phyloP scores from a whole-genome alignment of 1,139 yeast genomes.

The Kluyveromyces marxianus region DNA sequence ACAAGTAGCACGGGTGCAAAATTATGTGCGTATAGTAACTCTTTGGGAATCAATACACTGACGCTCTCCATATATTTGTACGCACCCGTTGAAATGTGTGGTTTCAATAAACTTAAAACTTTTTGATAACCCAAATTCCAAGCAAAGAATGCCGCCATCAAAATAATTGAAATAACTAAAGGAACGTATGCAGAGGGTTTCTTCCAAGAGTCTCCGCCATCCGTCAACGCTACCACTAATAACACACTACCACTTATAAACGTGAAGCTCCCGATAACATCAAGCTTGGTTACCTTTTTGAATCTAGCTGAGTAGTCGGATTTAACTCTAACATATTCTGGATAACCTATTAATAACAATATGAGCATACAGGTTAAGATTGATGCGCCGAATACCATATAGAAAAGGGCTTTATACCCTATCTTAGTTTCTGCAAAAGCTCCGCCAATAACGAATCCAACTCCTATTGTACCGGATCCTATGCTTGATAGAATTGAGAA shows the following conservation, averaged over 20 bases:
- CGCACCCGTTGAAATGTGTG: conserved; percentile 1
- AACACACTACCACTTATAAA: conserved; percentile 28
- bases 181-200: conserved; percentile 27
- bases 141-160: conserved; percentile 9
- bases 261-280: conserved; percentile 25
- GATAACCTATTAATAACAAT: neutral
- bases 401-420: conserved; percentile 32
- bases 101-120: conserved; percentile 1
- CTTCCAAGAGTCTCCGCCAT: conserved; percentile 32
- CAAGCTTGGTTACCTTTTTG: conserved; percentile 15
- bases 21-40: conserved; percentile 15
- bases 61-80: conserved; percentile 12
- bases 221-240: conserved; percentile 31
- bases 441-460: conserved; percentile 34
- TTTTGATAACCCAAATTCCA: conserved; percentile 13
- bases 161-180: conserved; percentile 17
- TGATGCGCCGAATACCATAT: conserved; percentile 25
- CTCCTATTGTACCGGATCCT: conserved; percentile 26
- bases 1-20: conserved; percentile 13
- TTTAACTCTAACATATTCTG: conserved; percentile 10
- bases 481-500: conserved; percentile 22
- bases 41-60: conserved; percentile 17
- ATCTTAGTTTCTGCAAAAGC: conserved; percentile 29
- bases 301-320: conserved; percentile 12
- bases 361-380: neutral